Percentiles rank a stretch among this genome's conserved stretches.
Evolutionary conservation across 345 rosid species (phyloP).

Genomic region (Aegle marmelos): DNA sequence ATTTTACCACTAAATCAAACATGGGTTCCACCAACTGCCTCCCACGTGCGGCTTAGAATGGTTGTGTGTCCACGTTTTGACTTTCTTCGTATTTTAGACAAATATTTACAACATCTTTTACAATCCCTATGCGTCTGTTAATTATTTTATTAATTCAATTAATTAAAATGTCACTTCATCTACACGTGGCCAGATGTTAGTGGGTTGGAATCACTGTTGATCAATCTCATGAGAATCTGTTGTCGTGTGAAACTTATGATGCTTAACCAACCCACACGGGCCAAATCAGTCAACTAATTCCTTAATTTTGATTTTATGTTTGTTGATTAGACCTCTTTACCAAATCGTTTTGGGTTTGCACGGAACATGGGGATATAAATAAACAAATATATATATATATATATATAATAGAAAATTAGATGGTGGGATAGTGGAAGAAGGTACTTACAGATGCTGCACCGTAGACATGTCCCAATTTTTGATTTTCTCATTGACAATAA

Average conservation of each 20-base stretch:
- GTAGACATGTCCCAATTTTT: no score
- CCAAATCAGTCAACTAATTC: conserved; percentile 11
- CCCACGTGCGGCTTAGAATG: conserved; percentile 34
- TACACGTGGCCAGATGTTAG: neutral
- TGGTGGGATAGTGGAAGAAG: no score
- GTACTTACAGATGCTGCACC: no score
- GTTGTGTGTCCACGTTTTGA: neutral
- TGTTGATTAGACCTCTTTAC: conserved; percentile 28
- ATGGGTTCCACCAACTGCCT: conserved; percentile 11
- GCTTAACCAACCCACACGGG: neutral
- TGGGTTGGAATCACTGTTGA: conserved; percentile 2
- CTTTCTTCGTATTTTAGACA: neutral
- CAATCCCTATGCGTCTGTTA: conserved; percentile 20
- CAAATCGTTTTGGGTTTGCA: neutral
- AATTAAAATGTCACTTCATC: neutral
- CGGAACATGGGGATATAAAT: conserved; percentile 17
- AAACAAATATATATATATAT: no score
- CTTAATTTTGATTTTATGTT: neutral
- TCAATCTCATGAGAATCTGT: conserved; percentile 13
- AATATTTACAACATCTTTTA: neutral
- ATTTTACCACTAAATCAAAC: no score
- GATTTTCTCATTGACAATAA: neutral
- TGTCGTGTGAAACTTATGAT: conserved; percentile 24
- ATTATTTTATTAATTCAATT: neutral
- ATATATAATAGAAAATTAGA: no score